Conservation (phyloP, 2,329 filamentous ascomycete species). For the Mollisiaceae sp. region DNA sequence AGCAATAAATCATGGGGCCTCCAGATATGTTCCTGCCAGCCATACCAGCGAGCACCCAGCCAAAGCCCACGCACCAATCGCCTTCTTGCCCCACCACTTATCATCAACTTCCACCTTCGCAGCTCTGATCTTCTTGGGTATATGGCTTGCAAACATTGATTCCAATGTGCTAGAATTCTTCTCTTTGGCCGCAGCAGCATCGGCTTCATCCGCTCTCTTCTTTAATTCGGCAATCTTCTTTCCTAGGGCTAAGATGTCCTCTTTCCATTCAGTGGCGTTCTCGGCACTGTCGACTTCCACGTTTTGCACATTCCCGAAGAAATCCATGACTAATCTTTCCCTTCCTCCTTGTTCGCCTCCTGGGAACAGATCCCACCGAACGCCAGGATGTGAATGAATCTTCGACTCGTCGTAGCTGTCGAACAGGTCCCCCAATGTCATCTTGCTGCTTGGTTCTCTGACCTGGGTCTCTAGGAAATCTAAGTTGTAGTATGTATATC, state of each 20-base stretch:
- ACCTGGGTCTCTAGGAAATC: conserved; percentile 95
- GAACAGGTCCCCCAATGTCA: conserved; percentile 91
- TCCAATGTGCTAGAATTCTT: conserved; percentile 36
- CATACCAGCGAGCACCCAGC: conserved; percentile 66
- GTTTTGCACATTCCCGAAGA: conserved; percentile 97
- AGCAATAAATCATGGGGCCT: conserved; percentile 29
- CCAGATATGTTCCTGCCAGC: conserved; percentile 60
- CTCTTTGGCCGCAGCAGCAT: conserved; percentile 21
- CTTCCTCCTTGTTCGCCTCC: conserved; percentile 80
- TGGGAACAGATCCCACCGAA: conserved; percentile 93
- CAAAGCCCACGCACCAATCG: conserved; percentile 64
- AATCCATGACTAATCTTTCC: conserved; percentile 87
- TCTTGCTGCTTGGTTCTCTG: conserved; percentile 81
- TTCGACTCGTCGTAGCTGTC: conserved; percentile 95
- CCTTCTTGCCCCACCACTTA: conserved; percentile 70
- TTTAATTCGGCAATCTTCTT: conserved; percentile 63
- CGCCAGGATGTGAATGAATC: conserved; percentile 90
- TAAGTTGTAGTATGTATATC: conserved; percentile 98
- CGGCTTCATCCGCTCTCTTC: conserved; percentile 42
- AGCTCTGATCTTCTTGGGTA: conserved; percentile 48
- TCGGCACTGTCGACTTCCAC: conserved; percentile 75
- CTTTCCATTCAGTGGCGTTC: conserved; percentile 62
- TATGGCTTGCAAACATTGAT: conserved; percentile 23
- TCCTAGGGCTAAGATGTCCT: conserved; percentile 80
- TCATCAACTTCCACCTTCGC: conserved; percentile 68